A percentile compares a stretch with the other conserved stretches of the same genome.
Conservation (phyloP, 306 rosid genomes). For the Vachellia pachyceras region DNA sequence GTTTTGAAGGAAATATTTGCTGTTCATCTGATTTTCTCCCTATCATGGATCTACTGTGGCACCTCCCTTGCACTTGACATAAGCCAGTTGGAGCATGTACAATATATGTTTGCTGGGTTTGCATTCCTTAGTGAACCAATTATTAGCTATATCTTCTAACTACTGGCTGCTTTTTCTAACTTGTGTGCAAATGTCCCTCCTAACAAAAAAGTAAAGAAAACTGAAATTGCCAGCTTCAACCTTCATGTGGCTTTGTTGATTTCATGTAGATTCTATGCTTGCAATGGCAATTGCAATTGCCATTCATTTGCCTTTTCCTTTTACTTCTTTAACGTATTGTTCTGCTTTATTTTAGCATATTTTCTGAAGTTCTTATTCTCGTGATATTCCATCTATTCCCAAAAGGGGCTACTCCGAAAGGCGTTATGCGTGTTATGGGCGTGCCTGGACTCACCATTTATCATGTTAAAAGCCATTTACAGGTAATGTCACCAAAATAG, state of each 20-base stretch:
- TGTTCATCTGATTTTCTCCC: not conserved
- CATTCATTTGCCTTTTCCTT: not conserved
- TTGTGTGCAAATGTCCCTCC: not conserved
- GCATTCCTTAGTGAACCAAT: conserved; percentile 17
- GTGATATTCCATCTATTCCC: conserved; percentile 1
- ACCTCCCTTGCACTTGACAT: not conserved
- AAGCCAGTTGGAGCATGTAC: not conserved
- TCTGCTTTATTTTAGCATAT: conserved; percentile 35
- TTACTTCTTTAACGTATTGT: no score
- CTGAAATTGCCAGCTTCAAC: conserved; percentile 15
- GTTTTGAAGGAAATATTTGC: conserved; percentile 14
- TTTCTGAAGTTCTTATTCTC: conserved; percentile 5
- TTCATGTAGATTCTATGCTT: conserved; percentile 23
- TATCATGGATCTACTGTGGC: not conserved
- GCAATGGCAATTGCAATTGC: conserved; percentile 1
- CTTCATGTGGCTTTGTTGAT: conserved; percentile 5
- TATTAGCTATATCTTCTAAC: conserved; percentile 5
- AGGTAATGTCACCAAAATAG: conserved; percentile 55
- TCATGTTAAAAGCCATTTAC: conserved; percentile 98
- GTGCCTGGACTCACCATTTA: conserved; percentile 96
- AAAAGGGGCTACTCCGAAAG: conserved; percentile 98
- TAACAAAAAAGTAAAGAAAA: conserved; percentile 14
- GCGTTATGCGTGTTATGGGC: conserved; percentile 97
- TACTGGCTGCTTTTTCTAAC: conserved; percentile 1
- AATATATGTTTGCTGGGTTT: not conserved